phyloP scores from a whole-genome alignment of 176 grass and related monocot genomes.

The Oryza rufipogon region DNA sequence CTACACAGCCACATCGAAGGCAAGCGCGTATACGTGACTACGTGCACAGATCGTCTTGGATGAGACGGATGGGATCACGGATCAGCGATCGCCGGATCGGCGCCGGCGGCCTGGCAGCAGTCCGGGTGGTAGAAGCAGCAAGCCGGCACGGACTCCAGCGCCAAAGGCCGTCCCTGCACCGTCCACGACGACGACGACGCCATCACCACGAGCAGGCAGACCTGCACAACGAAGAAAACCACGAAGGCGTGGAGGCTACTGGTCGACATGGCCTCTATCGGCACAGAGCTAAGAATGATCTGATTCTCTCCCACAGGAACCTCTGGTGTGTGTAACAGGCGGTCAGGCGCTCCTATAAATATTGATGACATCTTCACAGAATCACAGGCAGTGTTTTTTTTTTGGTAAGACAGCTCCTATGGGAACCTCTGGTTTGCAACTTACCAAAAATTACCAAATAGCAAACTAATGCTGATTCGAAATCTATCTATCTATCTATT shows the following conservation, averaged over 20 bases:
- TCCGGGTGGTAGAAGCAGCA: slow-evolving; percentile 42
- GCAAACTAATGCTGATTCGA: too few species aligned
- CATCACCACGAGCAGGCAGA: slow-evolving; percentile 35
- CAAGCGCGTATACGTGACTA: neutral
- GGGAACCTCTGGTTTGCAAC: too few species aligned
- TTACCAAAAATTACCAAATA: too few species aligned
- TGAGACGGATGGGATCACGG: neutral
- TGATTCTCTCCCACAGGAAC: too few species aligned
- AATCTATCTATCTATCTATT: too few species aligned
- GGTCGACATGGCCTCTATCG: neutral
- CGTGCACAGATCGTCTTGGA: neutral
- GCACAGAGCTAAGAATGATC: too few species aligned
- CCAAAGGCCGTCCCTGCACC: slow-evolving; percentile 18
- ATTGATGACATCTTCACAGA: too few species aligned
- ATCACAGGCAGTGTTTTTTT: too few species aligned
- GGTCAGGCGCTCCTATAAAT: too few species aligned
- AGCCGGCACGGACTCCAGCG: neutral
- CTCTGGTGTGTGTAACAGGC: too few species aligned
- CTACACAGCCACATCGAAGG: neutral
- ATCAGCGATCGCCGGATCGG: neutral
- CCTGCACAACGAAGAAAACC: slow-evolving; percentile 22
- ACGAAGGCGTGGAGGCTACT: neutral
- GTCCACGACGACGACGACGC: slow-evolving; percentile 14
- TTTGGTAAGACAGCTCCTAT: too few species aligned
- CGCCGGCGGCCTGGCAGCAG: slow-evolving; percentile 3